These are phyloP conservation scores for Fistulina hepatica DNA, from an alignment of 1,284 basidiomycete species.

Conservation along the genomic window DNA sequence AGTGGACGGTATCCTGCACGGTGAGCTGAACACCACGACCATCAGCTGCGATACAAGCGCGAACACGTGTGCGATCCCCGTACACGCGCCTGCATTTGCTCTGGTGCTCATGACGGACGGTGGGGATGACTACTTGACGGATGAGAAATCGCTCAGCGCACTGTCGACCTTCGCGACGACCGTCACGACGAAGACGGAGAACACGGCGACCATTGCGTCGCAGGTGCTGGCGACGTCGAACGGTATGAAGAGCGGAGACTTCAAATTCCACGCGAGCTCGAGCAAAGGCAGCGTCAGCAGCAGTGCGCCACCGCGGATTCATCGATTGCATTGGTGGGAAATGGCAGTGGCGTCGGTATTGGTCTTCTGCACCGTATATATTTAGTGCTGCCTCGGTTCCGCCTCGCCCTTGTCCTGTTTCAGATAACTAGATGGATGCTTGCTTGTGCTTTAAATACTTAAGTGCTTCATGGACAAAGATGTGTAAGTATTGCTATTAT, in stretches of 20 bases:
- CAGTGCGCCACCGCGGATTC: no score
- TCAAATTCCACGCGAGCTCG: no score
- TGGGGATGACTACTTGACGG: conserved; percentile 29
- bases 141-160: conserved; percentile 27
- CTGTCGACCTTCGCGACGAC: conserved; percentile 47
- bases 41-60: conserved; percentile 42
- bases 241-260: conserved; percentile 13
- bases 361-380: no score
- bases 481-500: no score
- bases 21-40: conserved; percentile 37
- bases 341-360: no score
- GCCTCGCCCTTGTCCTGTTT: no score
- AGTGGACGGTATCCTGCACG: conserved; percentile 52
- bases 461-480: no score
- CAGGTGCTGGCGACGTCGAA: conserved; percentile 17
- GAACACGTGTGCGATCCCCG: conserved; percentile 40
- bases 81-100: conserved; percentile 60
- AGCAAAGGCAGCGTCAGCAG: no score
- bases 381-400: no score
- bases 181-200: conserved; percentile 32
- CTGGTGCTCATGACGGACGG: conserved; percentile 55
- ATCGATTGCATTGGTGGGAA: no score
- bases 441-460: no score
- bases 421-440: no score
- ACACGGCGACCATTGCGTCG: conserved; percentile 23